Evolutionary conservation across 2,329 filamentous ascomycete genomes (phyloP), one percentile per base, ranked within the genome.

Genomic region (Colletotrichum phormii): DNA sequence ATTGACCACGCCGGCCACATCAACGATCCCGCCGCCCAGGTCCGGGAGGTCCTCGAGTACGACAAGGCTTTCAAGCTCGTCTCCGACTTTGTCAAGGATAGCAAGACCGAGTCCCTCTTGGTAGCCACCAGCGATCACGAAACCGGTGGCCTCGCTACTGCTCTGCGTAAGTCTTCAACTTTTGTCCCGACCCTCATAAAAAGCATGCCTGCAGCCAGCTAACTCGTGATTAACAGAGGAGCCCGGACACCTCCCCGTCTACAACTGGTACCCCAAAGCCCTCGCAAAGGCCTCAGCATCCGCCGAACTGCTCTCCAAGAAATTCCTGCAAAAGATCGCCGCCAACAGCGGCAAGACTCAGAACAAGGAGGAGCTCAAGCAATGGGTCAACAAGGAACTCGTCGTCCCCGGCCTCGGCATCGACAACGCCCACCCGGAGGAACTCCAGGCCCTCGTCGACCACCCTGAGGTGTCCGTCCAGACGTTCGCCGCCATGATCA

Each of bases 71-170:
- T 99, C 83, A 87, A 92, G 77, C 88, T 90, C 6, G 96, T 98
- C 0, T 82, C 97, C 13, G 92, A 98, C 71, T 99, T 98, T 80
- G 87, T 99, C 70, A 89, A 95, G 59, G 84, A 91, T 37, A 94
- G 91, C 77, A 84, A 91, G 59, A 91, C 90, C 0, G 91, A 95
- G 33, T 94, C 93, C 31, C 89, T 98, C 11, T 88, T 99, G 77
- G 93, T 99, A 54, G 91, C 91, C 72, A 99, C 97, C 3, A 97
- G 94, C 71, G 97, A 99, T 82, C 97, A 99, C 81, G 97, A 99
- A 82, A 99, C 97, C 0, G 97, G 97, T 33, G 97, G 97, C 55
- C 87, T 99, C 3, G 89, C 95, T 2, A 90, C 92, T 22, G 96
- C 95, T 31, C 89, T 94, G 77, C 97, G 90, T 92, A 86, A 79